Conservation (phyloP, 768 basidiomycete species). For the Calocybe indica region DNA sequence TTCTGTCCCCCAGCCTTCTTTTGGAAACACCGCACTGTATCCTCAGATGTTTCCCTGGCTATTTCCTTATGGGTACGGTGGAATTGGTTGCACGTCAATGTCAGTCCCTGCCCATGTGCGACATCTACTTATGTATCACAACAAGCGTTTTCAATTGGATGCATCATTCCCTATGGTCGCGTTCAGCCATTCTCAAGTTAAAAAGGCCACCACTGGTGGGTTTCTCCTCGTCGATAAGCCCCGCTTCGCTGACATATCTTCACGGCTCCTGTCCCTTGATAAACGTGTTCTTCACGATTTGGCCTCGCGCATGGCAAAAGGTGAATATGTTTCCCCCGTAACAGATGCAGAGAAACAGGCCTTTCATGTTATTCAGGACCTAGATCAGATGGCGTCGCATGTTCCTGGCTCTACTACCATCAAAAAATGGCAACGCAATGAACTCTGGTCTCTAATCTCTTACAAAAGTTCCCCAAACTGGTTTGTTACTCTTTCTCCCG, state of each 20-base stretch:
- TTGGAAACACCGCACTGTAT: conserved; percentile 26
- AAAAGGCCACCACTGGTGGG: not conserved
- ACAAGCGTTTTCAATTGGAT: conserved; percentile 10
- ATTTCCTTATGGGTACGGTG: conserved; percentile 33
- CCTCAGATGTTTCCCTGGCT: conserved; percentile 33
- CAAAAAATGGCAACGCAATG: conserved; percentile 21
- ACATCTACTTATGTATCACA: conserved; percentile 21
- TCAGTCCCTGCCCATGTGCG: conserved; percentile 18
- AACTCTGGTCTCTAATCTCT: conserved; percentile 24
- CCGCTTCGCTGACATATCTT: not conserved
- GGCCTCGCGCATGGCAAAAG: conserved; percentile 1
- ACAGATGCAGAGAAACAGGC: conserved; percentile 16
- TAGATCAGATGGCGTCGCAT: conserved; percentile 19
- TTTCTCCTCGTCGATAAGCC: conserved; percentile 1
- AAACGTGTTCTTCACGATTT: conserved; percentile 1
- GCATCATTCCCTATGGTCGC: conserved; percentile 20
- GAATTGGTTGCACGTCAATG: conserved; percentile 14
- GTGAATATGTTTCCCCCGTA: conserved; percentile 8
- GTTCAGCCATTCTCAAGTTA: conserved; percentile 25
- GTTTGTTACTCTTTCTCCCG: conserved; percentile 26
- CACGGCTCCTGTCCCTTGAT: conserved; percentile 1
- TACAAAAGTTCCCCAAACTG: conserved; percentile 17
- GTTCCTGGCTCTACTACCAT: conserved; percentile 17
- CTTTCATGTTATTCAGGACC: conserved; percentile 15
- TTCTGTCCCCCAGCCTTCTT: conserved; percentile 13